Evolutionary conservation across 495 filamentous ascomycete genomes (phyloP), one percentile per base, ranked within the genome.

Genomic region (Aspergillus ostianus): DNA sequence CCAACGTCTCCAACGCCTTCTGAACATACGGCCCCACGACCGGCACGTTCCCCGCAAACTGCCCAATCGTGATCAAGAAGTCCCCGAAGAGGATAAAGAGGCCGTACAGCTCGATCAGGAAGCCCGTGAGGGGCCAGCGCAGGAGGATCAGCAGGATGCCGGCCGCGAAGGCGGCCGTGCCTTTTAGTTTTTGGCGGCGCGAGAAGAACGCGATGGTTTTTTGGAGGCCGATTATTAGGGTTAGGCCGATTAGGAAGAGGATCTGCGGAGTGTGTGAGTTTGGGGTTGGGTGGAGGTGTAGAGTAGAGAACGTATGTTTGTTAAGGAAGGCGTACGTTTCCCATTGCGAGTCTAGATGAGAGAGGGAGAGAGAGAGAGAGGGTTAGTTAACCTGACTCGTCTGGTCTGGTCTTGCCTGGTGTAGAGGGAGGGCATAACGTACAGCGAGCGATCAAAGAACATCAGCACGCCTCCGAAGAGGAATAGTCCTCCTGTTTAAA

Each of bases 381-480:
- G 30, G 50, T 58, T 51, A 62, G 56, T 20, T 49, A 58, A 26
- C 10, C 2, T 49, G 47, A 19, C 26, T 49, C 6, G 12, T 46
- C 13, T 30, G 27, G 12, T 44, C 30, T 32, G 30, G 12, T 48
- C 48, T 55, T 15, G 9, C 12, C 36, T 13, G 1, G 36, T 36
- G 32, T 13, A 36, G 32, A 36, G 23, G 18, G n/a, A 51, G 27
- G 21, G 53, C 53, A 12, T 36, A 17, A 71, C 83, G 45, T 81
- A 90, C 92, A 98, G 90, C 64, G 94, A 91, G 58, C 95, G 86
- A 75, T 98, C 94, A 73, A 98, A 98, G 79, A 98, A 97, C 77
- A 98, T 85, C 62, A 98, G 73, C 5, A 98, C 90, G 53, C 94
- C 94, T 59, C 91, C 90, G 69, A 96, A 79, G 50, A 98, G 84